Evolutionary conservation across 1,284 basidiomycete species (phyloP).

Genomic region (Tilletia setariae): DNA sequence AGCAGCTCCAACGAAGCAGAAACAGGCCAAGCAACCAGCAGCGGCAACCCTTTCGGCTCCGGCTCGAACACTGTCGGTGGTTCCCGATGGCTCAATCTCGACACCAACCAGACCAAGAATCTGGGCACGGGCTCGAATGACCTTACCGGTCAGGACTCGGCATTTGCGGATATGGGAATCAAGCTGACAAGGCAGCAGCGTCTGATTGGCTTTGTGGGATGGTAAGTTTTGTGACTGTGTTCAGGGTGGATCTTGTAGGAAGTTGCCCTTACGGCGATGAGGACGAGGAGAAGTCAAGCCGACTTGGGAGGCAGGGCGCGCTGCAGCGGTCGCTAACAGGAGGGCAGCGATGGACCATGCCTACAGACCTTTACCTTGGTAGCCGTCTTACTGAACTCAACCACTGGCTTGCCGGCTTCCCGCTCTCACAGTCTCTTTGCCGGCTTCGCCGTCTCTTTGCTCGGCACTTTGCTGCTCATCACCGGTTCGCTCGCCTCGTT

Average conservation of each 20-base stretch:
- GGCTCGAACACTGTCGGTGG: constrained; percentile 11
- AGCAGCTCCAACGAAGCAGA: neutral
- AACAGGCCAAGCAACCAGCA: neutral
- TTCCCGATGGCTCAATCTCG: constrained; percentile 42
- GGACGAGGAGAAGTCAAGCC: too few species aligned
- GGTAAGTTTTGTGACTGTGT: constrained; percentile 23
- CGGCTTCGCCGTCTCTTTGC: constrained; percentile 64
- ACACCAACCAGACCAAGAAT: constrained; percentile 41
- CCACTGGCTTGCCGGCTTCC: too few species aligned
- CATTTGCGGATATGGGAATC: constrained; percentile 42
- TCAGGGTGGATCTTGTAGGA: too few species aligned
- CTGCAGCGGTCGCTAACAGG: too few species aligned
- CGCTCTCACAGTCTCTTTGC: constrained; percentile 60
- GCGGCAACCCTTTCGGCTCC: constrained; percentile 5
- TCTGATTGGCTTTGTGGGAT: constrained; percentile 42
- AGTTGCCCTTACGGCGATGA: too few species aligned
- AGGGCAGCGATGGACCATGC: too few species aligned
- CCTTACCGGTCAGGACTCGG: constrained; percentile 43
- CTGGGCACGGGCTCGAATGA: constrained; percentile 29
- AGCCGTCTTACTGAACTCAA: too few species aligned
- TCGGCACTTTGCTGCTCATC: constrained; percentile 76
- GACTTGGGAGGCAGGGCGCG: too few species aligned
- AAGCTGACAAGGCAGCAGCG: constrained; percentile 45
- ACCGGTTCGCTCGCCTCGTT: constrained; percentile 70
- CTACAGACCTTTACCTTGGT: too few species aligned